Evolutionary conservation across 2,329 filamentous ascomycete species (phyloP).

Genomic region (Chrysoporthe austroafricana): DNA sequence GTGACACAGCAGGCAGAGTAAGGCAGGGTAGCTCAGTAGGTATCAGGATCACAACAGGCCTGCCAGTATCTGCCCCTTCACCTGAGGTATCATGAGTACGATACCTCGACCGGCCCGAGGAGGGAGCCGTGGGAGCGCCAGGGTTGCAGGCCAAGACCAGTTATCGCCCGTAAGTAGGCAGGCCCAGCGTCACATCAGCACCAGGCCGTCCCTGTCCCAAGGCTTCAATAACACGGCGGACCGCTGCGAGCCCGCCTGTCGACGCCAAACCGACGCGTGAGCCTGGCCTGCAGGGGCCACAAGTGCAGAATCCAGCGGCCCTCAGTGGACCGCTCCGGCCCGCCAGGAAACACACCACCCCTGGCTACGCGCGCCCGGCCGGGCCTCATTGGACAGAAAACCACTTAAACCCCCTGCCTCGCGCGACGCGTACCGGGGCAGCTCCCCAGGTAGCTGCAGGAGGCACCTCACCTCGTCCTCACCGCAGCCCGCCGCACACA

Average conservation of each 20-base stretch:
- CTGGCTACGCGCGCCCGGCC: neutral
- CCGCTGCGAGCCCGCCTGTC: neutral
- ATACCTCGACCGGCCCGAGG: neutral
- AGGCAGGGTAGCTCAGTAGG: neutral
- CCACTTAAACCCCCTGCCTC: constrained; percentile 35
- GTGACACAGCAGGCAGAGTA: no score
- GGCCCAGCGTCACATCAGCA: neutral
- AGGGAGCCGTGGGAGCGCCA: neutral
- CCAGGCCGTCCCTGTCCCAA: neutral
- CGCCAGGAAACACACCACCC: constrained; percentile 6
- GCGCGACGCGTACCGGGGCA: constrained; percentile 31
- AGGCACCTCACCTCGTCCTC: constrained; percentile 28
- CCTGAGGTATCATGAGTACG: neutral
- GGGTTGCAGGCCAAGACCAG: neutral
- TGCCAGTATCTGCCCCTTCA: neutral
- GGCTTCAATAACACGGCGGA: constrained; percentile 9
- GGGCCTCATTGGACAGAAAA: constrained; percentile 32
- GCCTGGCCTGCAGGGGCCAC: neutral
- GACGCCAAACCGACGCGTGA: constrained; percentile 24
- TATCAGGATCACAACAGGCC: neutral
- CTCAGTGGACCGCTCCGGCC: constrained; percentile 11
- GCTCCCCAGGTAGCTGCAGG: constrained; percentile 24
- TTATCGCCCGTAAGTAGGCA: no score
- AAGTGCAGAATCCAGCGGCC: constrained; percentile 3
- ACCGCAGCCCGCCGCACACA: neutral